Base-by-base conservation (phyloP, 192 early-diverging fungal species). In the Coemansia sp. region DNA sequence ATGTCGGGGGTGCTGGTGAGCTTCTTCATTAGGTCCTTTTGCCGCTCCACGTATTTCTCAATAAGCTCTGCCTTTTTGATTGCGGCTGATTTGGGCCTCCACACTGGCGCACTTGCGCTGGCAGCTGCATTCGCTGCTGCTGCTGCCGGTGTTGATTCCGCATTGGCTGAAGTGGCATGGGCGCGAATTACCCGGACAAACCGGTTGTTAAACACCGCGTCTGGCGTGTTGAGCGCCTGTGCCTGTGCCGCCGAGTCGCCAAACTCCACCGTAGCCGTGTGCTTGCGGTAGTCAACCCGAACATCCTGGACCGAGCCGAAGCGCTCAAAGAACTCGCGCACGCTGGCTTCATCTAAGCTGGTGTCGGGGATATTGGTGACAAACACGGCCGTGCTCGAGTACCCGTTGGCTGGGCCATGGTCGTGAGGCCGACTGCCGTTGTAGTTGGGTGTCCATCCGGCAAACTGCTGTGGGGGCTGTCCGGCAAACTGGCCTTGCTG, bases 51-150 rank as follows among this genome's bases (percentile, higher is more conserved):
- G 40, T 61, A 68, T 20, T 68, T 75, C 39, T 75, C 72, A 40
- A 75, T 75, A 52, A 64, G 14, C 61, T 75, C 72, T 3, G 72
- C 72, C 53, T 59, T 68, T 55, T 75, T 75, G 30, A 75, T 68
- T 0, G 65, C 55, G 5, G 65, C 72, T 4, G 72, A 75, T 46
- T 75, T 75, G 23, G 72, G 72, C 43, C 45, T 40, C 72, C 72
- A 75, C 51, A 72, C 55, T 0, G 59, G 59, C 11, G n/a, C n/a
- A n/a, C n/a, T n/a, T n/a, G n/a, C n/a, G n/a, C n/a, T n/a, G 59
- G 57, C 12, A n/a, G 47, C 52, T 52, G 52, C 21, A 7, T 23
- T 31, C 53, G 61, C 62, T 31, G 39, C 28, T 31, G 50, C 12
- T 30, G 21, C 21, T 23, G 16, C 7, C 30, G 30, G 39, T n/a